Evolutionary conservation across 2,329 filamentous ascomycete species (phyloP).

Genomic region (Cladophialophora exuberans): DNA sequence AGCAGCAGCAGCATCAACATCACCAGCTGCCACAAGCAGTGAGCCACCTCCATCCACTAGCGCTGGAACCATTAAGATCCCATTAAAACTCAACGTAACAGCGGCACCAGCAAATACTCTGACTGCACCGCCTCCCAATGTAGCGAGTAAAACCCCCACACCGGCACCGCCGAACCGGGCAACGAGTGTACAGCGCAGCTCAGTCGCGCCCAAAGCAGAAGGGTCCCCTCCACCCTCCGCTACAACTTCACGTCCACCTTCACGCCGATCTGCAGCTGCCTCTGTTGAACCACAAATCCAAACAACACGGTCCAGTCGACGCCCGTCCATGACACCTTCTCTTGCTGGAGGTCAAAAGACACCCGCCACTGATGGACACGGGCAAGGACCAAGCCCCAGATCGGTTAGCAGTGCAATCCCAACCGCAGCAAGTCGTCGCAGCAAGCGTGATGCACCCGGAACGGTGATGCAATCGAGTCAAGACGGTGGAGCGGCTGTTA

Average conservation of each 20-base stretch:
- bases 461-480: constrained; percentile 58
- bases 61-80: constrained; percentile 33
- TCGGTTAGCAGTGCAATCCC: constrained; percentile 32
- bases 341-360: constrained; percentile 35
- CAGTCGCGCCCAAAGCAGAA: constrained; percentile 31
- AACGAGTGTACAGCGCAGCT: constrained; percentile 27
- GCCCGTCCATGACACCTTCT: constrained; percentile 29
- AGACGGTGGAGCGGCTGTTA: constrained; percentile 64
- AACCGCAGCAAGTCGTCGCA: constrained; percentile 49
- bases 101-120: constrained; percentile 15
- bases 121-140: background rate
- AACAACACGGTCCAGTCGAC: constrained; percentile 22
- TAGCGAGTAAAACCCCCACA: constrained; percentile 22
- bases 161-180: constrained; percentile 27
- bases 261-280: constrained; percentile 31
- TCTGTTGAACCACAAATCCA: constrained; percentile 26
- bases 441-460: constrained; percentile 63
- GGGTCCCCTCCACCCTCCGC: constrained; percentile 33
- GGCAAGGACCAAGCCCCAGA: constrained; percentile 39
- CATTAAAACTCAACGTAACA: constrained; percentile 32
- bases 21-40: constrained; percentile 37
- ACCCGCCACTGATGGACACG: constrained; percentile 41
- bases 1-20: constrained; percentile 48
- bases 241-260: constrained; percentile 33
- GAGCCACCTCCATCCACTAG: constrained; percentile 22